Evolutionary conservation across 2,329 filamentous ascomycete species (phyloP).

Genomic region (Tolypocladium inflatum): DNA sequence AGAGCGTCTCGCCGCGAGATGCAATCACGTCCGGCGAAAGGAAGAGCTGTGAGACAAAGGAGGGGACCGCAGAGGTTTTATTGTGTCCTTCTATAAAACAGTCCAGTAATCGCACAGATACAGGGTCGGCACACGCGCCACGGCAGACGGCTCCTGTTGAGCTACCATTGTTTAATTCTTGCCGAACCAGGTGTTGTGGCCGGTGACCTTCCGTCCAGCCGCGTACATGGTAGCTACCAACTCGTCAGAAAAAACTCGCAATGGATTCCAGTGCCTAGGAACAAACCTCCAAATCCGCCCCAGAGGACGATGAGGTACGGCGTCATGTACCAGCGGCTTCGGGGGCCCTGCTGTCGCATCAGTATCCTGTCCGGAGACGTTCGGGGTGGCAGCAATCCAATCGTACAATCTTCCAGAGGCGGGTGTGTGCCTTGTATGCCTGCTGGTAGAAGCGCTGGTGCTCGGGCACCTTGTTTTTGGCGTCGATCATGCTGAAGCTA

Average conservation of each 20-base stretch:
- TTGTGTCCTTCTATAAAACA: background rate
- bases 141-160: background rate
- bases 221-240: constrained; percentile 53
- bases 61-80: background rate
- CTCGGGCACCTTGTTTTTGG: constrained; percentile 66
- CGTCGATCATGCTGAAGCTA: constrained; percentile 49
- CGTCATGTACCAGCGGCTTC: constrained; percentile 54
- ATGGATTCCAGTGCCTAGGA: background rate
- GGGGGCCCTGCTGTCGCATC: constrained; percentile 41
- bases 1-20: background rate
- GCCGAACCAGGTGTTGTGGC: constrained; percentile 72
- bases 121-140: background rate
- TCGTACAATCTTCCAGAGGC: constrained; percentile 71
- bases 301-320: constrained; percentile 60
- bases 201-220: constrained; percentile 62
- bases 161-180: constrained; percentile 31
- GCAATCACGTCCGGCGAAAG: background rate
- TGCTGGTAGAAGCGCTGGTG: constrained; percentile 68
- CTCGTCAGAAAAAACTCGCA: constrained; percentile 10
- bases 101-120: background rate
- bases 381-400: constrained; percentile 6
- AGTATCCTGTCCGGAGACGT: constrained; percentile 1
- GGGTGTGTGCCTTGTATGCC: constrained; percentile 57
- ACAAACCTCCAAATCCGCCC: constrained; percentile 53
- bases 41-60: background rate